Conservation (phyloP, 1,284 basidiomycete species). For the Trichosporon sp. region DNA sequence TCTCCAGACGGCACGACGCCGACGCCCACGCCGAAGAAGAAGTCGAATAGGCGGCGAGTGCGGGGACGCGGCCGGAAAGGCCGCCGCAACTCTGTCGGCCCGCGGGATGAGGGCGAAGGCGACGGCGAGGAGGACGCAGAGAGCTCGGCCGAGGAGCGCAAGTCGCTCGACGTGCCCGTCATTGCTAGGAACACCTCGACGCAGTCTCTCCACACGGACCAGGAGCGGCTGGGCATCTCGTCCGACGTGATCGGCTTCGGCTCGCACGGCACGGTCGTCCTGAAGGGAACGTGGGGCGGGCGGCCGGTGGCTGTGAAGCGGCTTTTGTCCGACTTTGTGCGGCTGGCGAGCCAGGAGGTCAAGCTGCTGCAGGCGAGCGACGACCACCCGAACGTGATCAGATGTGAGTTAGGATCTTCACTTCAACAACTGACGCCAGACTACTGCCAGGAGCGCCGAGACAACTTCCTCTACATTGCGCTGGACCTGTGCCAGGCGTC, state of each 20-base stretch:
- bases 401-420: slow-evolving; percentile 52
- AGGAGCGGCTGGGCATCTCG: slow-evolving; percentile 58
- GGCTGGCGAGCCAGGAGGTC: slow-evolving; percentile 89
- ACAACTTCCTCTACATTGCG: slow-evolving; percentile 94
- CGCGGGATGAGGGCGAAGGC: slow-evolving; percentile 55
- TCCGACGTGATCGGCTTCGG: slow-evolving; percentile 81
- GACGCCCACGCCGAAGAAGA: slow-evolving; percentile 30
- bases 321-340: slow-evolving; percentile 89
- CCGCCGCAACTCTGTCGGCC: slow-evolving; percentile 23
- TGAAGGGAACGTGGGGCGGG: slow-evolving; percentile 87
- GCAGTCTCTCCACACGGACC: slow-evolving; percentile 32
- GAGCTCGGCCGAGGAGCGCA: slow-evolving; percentile 13
- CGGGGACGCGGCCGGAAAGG: slow-evolving; percentile 40
- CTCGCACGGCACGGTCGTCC: slow-evolving; percentile 93
- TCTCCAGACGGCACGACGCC: not conserved
- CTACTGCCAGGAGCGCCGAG: slow-evolving; percentile 91
- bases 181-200: slow-evolving; percentile 36
- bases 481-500: slow-evolving; percentile 94
- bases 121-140: slow-evolving; percentile 46
- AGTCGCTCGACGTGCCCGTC: slow-evolving; percentile 25
- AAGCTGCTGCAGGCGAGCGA: slow-evolving; percentile 91
- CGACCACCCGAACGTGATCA: slow-evolving; percentile 96
- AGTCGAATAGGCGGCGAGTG: slow-evolving; percentile 28
- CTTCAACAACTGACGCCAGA: slow-evolving; percentile 45
- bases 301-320: slow-evolving; percentile 96